phyloP scores from a whole-genome alignment of 139 green algal genomes.

The Chlorella sp. region DNA sequence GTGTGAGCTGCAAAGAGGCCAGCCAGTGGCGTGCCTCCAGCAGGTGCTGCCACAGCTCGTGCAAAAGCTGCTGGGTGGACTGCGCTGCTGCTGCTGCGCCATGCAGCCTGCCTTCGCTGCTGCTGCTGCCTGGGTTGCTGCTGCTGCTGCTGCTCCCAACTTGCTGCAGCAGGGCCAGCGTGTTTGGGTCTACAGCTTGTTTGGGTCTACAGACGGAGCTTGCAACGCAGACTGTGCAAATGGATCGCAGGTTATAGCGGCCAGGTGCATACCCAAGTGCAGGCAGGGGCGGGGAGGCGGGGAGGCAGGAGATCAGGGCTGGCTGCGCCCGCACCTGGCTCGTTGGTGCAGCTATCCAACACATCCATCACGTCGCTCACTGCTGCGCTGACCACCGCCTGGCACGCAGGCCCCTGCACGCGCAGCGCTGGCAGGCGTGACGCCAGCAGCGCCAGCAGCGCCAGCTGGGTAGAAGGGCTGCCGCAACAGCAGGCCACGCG shows the following conservation, averaged over 20 bases:
- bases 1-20: not conserved
- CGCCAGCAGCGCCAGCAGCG: conserved; percentile 32
- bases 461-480: not conserved
- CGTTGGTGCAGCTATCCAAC: not conserved
- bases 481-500: not conserved
- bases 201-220: too few species aligned
- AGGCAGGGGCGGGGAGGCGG: too few species aligned
- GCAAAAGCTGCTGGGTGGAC: not conserved
- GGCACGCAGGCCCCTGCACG: not conserved
- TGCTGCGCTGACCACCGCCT: not conserved
- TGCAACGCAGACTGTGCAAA: not conserved
- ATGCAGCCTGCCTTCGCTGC: not conserved
- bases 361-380: conserved; percentile 30
- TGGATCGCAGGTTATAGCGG: too few species aligned
- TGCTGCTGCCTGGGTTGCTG: not conserved
- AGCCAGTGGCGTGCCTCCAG: conserved; percentile 30
- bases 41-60: conserved; percentile 2
- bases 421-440: conserved; percentile 12
- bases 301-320: too few species aligned
- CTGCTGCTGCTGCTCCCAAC: not conserved
- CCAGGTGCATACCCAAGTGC: not conserved
- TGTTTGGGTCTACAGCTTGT: too few species aligned
- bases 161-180: not conserved
- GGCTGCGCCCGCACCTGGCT: not conserved
- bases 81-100: not conserved